Base-by-base conservation (phyloP, 1,284 basidiomycete genomes). In the Papiliotrema laurentii region DNA sequence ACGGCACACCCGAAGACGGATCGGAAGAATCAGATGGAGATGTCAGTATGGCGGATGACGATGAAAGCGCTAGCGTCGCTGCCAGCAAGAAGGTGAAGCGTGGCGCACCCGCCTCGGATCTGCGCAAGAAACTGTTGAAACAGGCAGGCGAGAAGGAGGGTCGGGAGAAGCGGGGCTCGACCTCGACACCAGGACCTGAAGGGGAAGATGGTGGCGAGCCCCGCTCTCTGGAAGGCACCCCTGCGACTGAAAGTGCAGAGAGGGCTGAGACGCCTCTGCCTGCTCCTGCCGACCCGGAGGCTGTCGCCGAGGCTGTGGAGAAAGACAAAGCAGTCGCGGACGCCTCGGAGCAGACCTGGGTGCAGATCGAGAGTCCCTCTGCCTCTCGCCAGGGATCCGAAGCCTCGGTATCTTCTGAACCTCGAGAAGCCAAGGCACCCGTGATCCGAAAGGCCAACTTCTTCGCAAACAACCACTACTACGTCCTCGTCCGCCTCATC, bases 401-500 rank as follows among this genome's bases (percentile, higher is more conserved):
- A 41, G 51, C 33, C 6, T 31, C 27, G 11, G 33, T 28, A 13
- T 49, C 47, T 7, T 49, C 47, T 3, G 47, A 47, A 26, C 51
- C 43, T 3, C 41, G 43, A 19, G 43, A 57, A 18, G 34, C 49
- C 43, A 56, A 58, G 41, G 35, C 45, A 36, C 56, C 57, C 43
- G 43, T 60, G 3, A 55, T 43, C n/a, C 61, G 71, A 19, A 71
- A 72, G 45, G 74, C 72, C 53, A 80, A 79, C 30, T 90, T 97
- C 75, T 97, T 96, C 74, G 83, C 83, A 59, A 94, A 97, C 75
- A 91, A 89, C 51, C 86, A 89, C 36, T 89, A 92, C 70, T 98
- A 97, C 75, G 86, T 89, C 18, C 75, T 97, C 52, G 70, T 97
- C 60, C 84, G 94, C 42, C 76, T 97, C 46, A 71, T 96, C 31